A percentile compares a stretch with the other conserved stretches of the same genome.
Conservation (phyloP, 495 filamentous ascomycete genomes). For the Hypoxylon subgilvum region DNA sequence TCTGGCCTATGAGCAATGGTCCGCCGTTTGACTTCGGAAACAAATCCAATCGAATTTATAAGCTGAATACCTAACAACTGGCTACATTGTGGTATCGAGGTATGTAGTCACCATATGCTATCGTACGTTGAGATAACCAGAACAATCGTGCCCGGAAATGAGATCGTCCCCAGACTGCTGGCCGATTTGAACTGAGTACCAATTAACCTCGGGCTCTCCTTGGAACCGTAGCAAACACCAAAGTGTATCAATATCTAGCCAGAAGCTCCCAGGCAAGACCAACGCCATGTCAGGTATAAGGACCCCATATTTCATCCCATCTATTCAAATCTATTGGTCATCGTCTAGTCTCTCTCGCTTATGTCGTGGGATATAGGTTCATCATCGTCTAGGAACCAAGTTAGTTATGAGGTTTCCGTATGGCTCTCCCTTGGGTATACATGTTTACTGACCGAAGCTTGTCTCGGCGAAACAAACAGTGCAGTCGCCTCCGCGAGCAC, state of each 20-base stretch:
- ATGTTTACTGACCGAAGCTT: constrained; percentile 68
- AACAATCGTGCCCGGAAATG: no score
- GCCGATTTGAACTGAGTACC: neutral
- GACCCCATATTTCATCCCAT: constrained; percentile 4
- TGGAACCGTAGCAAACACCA: neutral
- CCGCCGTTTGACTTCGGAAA: no score
- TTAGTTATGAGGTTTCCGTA: constrained; percentile 6
- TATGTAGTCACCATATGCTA: no score
- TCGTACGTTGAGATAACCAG: no score
- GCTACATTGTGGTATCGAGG: no score
- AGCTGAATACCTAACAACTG: no score
- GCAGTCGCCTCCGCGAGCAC: constrained; percentile 80
- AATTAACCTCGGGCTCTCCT: neutral
- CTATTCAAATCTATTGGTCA: constrained; percentile 20
- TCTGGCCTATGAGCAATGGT: no score
- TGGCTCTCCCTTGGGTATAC: neutral
- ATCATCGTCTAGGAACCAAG: constrained; percentile 46
- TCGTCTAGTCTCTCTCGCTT: neutral
- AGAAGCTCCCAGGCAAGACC: neutral
- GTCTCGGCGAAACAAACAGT: constrained; percentile 87
- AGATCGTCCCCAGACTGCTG: no score
- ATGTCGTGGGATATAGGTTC: constrained; percentile 49
- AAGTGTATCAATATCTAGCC: constrained; percentile 1
- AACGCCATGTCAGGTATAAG: constrained; percentile 23
- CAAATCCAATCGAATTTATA: no score